Evolutionary conservation across 495 filamentous ascomycete genomes (phyloP).

Genomic region (Penicillium lividum): DNA sequence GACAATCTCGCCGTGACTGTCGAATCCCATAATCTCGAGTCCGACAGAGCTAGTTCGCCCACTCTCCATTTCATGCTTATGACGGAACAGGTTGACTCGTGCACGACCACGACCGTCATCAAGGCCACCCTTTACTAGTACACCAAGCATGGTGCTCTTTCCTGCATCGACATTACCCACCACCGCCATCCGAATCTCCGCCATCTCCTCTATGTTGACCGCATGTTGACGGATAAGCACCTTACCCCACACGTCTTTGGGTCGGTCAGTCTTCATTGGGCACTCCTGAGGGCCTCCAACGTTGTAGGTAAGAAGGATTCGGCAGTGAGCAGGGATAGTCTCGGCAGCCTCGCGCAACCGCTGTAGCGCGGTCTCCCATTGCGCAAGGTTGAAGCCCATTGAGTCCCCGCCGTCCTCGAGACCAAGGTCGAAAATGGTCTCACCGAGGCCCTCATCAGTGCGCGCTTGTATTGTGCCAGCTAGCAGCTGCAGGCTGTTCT

Average conservation of each 20-base stretch:
- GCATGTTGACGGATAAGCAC: constrained; percentile 77
- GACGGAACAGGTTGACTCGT: constrained; percentile 93
- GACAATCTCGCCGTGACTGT: constrained; percentile 83
- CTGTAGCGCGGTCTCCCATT: constrained; percentile 76
- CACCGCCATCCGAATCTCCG: constrained; percentile 95
- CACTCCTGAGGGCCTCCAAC: constrained; percentile 78
- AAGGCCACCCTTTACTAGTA: constrained; percentile 91
- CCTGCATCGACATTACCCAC: constrained; percentile 98
- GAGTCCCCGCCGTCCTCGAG: constrained; percentile 89
- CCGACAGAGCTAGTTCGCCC: constrained; percentile 95
- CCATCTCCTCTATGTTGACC: constrained; percentile 76
- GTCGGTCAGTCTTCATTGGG: constrained; percentile 58
- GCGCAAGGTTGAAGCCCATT: constrained; percentile 76
- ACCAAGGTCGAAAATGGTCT: constrained; percentile 89
- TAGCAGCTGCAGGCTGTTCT: constrained; percentile 61
- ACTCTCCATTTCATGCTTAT: constrained; percentile 96
- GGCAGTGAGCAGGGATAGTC: constrained; percentile 68
- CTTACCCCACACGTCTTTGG: constrained; percentile 75
- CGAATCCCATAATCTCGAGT: constrained; percentile 99
- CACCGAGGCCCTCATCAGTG: constrained; percentile 83
- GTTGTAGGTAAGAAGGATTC: constrained; percentile 83
- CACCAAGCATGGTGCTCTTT: constrained; percentile 95
- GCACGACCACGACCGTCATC: constrained; percentile 95
- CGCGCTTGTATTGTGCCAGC: constrained; percentile 62
- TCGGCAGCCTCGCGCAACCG: constrained; percentile 66